Percentiles rank a stretch among this genome's conserved stretches.
These are phyloP conservation scores for Suillus subluteus DNA, from an alignment of 768 basidiomycete genomes.

Conservation along the genomic window DNA sequence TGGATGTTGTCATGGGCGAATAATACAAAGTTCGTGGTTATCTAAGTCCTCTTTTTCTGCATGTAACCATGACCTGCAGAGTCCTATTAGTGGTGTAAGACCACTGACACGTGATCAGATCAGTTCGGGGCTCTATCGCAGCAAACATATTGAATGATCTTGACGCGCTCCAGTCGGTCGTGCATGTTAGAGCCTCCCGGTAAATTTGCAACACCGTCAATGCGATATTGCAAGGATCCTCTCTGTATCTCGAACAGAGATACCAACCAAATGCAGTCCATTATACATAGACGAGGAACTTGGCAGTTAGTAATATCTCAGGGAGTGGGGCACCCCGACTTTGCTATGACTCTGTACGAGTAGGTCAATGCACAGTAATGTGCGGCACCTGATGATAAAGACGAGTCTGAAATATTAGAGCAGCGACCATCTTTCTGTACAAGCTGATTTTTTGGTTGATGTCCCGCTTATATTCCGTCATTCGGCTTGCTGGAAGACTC, in stretches of 20 bases:
- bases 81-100: background rate
- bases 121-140: too few relatives aligned
- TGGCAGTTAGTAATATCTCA: background rate
- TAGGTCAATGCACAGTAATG: background rate
- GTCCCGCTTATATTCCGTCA: background rate
- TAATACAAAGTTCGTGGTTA: background rate
- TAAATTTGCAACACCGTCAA: background rate
- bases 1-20: slow-evolving; percentile 69
- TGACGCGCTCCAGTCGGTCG: background rate
- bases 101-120: background rate
- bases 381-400: background rate
- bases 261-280: background rate
- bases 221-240: background rate
- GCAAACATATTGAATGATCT: background rate
- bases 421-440: background rate
- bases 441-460: background rate
- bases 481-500: background rate
- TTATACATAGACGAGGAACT: background rate
- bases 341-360: background rate
- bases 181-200: background rate
- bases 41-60: background rate
- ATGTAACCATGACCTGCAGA: background rate
- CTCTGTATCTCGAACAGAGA: background rate
- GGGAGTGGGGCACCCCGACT: background rate
- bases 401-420: background rate